Evolutionary conservation across 352 stramenopile species (phyloP).

Genomic region (Nothophytophthora sp.): DNA sequence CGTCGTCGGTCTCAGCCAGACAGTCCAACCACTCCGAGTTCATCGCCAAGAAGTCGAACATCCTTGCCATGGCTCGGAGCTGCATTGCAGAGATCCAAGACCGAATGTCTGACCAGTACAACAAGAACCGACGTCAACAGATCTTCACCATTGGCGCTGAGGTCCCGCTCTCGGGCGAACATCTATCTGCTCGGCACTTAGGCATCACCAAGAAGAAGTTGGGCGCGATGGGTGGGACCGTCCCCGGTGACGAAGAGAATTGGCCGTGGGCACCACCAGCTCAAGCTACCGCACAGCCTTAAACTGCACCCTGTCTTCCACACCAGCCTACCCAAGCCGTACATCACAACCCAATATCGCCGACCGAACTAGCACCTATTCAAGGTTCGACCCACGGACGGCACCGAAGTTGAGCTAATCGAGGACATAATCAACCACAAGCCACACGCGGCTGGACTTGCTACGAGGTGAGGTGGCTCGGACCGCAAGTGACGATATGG

Average conservation of each 20-base stretch:
- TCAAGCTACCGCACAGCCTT: neutral
- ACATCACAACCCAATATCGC: conserved; percentile 1
- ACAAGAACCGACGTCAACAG: neutral
- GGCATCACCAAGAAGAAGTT: conserved; percentile 8
- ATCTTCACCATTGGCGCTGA: conserved; percentile 1
- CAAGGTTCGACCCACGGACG: conserved; percentile 1
- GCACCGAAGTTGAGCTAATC: conserved; percentile 2
- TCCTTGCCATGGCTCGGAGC: too few relatives aligned
- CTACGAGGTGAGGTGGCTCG: conserved; percentile 1
- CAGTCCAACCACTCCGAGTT: neutral
- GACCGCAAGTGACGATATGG: neutral
- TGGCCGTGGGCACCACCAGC: too few relatives aligned
- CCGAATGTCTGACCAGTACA: neutral
- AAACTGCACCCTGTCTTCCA: conserved; percentile 6
- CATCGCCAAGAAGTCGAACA: neutral
- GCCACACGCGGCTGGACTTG: neutral
- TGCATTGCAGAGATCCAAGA: neutral
- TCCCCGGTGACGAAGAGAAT: too few relatives aligned
- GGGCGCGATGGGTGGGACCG: too few relatives aligned
- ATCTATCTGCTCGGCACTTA: conserved; percentile 1
- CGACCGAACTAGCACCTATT: neutral
- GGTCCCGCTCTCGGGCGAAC: neutral
- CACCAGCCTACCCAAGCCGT: conserved; percentile 6
- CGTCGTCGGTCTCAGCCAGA: neutral
- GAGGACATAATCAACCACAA: conserved; percentile 9